A percentile compares a stretch with the other conserved stretches of the same genome.
phyloP scores from a whole-genome alignment of 2,329 filamentous ascomycete genomes.

The Fusarium sororula region DNA sequence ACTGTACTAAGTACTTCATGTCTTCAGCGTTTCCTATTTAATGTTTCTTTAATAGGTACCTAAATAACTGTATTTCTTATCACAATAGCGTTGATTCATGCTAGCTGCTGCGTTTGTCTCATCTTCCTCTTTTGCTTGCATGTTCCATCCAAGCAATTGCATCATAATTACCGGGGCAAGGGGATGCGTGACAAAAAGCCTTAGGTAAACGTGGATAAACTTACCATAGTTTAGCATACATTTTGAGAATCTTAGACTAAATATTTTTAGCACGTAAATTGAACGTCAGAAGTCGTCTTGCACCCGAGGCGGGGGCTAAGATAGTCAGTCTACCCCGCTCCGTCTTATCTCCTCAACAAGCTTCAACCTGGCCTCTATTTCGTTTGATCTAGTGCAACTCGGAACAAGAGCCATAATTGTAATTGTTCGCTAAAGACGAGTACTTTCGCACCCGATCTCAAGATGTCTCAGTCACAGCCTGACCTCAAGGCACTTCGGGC shows the following conservation, averaged over 20 bases:
- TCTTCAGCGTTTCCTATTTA: rapidly evolving
- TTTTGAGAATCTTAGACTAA: too few relatives aligned
- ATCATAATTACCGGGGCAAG: neutral
- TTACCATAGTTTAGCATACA: too few relatives aligned
- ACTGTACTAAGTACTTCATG: rapidly evolving
- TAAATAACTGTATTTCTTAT: rapidly evolving
- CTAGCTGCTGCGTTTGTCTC: neutral
- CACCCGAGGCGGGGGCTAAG: too few relatives aligned
- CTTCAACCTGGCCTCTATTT: neutral
- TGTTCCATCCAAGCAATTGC: neutral
- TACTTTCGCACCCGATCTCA: rapidly evolving
- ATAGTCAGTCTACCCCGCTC: conserved; percentile 4
- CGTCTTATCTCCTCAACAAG: neutral
- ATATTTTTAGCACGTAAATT: too few relatives aligned
- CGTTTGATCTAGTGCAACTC: rapidly evolving
- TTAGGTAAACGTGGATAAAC: too few relatives aligned
- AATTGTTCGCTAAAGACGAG: rapidly evolving
- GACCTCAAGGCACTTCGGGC: conserved; percentile 47
- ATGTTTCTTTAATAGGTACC: neutral
- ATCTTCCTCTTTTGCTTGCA: neutral
- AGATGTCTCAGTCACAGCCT: conserved; percentile 28
- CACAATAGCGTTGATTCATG: rapidly evolving
- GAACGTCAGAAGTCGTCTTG: too few relatives aligned
- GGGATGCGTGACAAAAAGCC: too few relatives aligned
- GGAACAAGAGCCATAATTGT: rapidly evolving